phyloP scores from a whole-genome alignment of 257 asterid genomes.

The Ophiorrhiza pumila region DNA sequence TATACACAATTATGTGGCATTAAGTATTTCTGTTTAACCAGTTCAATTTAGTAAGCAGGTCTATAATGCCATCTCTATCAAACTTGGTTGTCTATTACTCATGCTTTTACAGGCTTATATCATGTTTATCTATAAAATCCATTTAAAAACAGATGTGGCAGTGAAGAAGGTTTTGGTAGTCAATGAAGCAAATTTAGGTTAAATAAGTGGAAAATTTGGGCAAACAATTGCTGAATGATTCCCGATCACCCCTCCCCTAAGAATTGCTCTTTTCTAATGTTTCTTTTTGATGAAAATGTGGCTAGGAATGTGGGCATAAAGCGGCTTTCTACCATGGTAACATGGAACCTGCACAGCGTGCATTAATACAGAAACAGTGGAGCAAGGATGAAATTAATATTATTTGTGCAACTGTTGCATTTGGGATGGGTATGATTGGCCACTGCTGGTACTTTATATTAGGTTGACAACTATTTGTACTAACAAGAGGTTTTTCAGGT shows the following conservation, averaged over 20 bases:
- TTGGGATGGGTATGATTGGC: conserved; percentile 79
- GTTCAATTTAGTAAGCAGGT: not conserved
- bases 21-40: not conserved
- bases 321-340: conserved; percentile 94
- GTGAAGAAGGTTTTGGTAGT: conserved; percentile 1
- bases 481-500: conserved; percentile 49
- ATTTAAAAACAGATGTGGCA: not conserved
- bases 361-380: conserved; percentile 83
- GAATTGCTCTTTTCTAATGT: conserved; percentile 19
- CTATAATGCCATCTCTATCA: not conserved
- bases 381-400: conserved; percentile 95
- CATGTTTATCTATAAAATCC: not conserved
- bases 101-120: not conserved
- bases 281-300: conserved; percentile 21
- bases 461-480: conserved; percentile 17
- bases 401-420: conserved; percentile 96
- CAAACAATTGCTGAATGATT: not conserved
- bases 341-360: conserved; percentile 80
- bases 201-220: not conserved
- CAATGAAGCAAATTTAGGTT: not conserved
- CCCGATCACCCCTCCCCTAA: not conserved
- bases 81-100: not conserved
- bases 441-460: conserved; percentile 23
- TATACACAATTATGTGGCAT: not conserved
- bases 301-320: conserved; percentile 78